Conservation (phyloP, 768 basidiomycete genomes). For the Suillus spraguei region DNA sequence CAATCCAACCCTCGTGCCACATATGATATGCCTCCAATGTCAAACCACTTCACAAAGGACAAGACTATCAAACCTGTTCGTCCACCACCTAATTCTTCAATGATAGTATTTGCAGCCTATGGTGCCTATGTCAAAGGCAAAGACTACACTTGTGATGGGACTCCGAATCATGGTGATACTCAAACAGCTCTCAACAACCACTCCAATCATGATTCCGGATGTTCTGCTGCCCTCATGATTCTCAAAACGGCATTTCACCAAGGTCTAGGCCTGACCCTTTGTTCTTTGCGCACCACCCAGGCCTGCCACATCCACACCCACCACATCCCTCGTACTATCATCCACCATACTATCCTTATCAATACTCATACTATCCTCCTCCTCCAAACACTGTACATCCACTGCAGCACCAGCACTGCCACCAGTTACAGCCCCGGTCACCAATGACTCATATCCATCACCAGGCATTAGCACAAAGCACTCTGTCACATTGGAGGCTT, state of each 20-base stretch:
- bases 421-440: too few relatives aligned
- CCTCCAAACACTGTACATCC: background rate
- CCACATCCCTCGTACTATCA: background rate
- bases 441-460: background rate
- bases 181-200: too few relatives aligned
- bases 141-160: too few relatives aligned
- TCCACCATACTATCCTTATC: conserved; percentile 1
- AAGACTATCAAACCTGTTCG: conserved; percentile 1
- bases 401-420: background rate
- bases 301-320: background rate
- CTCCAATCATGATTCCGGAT: too few relatives aligned
- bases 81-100: background rate
- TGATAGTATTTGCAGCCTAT: background rate
- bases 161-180: too few relatives aligned
- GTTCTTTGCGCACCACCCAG: background rate
- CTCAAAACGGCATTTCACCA: background rate
- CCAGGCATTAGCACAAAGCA: background rate
- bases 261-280: background rate
- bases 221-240: too few relatives aligned
- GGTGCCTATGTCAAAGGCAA: background rate
- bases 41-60: background rate
- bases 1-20: background rate
- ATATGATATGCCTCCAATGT: conserved; percentile 4
- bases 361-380: background rate
- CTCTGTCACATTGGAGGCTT: background rate